Conservation (phyloP, 2,329 filamentous ascomycete genomes). For the Fusarium tjaetaba region DNA sequence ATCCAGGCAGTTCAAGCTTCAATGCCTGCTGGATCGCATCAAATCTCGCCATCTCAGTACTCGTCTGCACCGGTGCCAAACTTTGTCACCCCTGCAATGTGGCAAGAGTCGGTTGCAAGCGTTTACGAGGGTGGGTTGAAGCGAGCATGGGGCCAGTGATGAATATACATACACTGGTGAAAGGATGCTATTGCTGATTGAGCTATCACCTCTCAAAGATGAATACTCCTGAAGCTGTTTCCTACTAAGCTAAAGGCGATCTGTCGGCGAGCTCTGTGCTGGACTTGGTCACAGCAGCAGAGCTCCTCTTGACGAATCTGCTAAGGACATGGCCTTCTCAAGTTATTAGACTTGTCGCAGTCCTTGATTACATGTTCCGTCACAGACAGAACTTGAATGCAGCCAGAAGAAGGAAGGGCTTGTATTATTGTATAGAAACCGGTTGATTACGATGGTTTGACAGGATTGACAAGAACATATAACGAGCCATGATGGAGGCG, state of each 20-base stretch:
- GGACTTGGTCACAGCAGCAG: not conserved
- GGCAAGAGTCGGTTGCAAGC: conserved; percentile 76
- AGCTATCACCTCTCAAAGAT: conserved; percentile 7
- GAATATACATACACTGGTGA: conserved; percentile 42
- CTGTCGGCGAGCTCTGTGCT: not conserved
- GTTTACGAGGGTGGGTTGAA: conserved; percentile 74
- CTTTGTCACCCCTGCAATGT: conserved; percentile 77
- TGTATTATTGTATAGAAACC: conserved; percentile 7
- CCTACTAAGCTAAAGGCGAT: conserved; percentile 7
- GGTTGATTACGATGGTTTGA: conserved; percentile 11
- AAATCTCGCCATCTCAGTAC: conserved; percentile 62
- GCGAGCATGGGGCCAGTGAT: conserved; percentile 62
- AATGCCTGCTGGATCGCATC: conserved; percentile 57
- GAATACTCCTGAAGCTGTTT: conserved; percentile 18
- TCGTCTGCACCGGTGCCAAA: conserved; percentile 62
- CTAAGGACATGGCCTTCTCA: not conserved
- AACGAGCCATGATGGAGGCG: conserved; percentile 34
- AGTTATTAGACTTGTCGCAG: conserved; percentile 2
- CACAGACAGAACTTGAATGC: not conserved
- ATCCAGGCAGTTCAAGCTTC: conserved; percentile 59
- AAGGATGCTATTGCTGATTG: conserved; percentile 2
- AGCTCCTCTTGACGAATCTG: not conserved
- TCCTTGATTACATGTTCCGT: not conserved
- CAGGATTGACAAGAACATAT: conserved; percentile 16
- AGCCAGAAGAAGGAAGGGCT: conserved; percentile 5